Evolutionary conservation across 2,329 filamentous ascomycete genomes (phyloP).

Genomic region (Aspergillus quadrilineatus): DNA sequence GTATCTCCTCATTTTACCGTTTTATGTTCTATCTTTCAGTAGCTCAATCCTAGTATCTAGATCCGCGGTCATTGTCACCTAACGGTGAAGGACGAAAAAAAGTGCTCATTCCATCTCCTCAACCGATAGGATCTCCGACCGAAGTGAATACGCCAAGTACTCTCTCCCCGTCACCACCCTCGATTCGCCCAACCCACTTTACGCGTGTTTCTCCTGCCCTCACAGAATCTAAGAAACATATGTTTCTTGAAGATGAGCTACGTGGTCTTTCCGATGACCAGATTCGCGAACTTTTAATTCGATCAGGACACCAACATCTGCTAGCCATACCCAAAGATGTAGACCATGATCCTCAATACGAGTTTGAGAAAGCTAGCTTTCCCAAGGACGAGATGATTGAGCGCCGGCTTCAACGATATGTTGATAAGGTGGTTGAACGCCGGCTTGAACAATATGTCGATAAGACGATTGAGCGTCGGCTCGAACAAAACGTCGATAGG

Average conservation of each 20-base stretch:
- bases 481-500: conserved; percentile 14
- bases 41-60: conserved; percentile 18
- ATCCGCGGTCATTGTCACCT: conserved; percentile 13
- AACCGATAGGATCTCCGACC: conserved; percentile 17
- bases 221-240: conserved; percentile 13
- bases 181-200: conserved; percentile 20
- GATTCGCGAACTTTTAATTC: conserved; percentile 19
- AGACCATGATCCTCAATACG: conserved; percentile 13
- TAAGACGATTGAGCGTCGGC: conserved; percentile 2
- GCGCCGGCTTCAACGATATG: conserved; percentile 15
- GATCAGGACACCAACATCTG: conserved; percentile 19
- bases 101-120: conserved; percentile 17
- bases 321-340: conserved; percentile 16
- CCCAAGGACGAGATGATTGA: conserved; percentile 13
- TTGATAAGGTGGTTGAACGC: conserved; percentile 14
- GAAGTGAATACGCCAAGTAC: conserved; percentile 23
- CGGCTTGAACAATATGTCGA: conserved; percentile 15
- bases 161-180: conserved; percentile 15
- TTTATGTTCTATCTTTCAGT: conserved; percentile 14
- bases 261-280: conserved; percentile 18
- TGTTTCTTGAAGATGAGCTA: conserved; percentile 17
- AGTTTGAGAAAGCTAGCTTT: conserved; percentile 10
- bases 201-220: conserved; percentile 13
- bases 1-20: conserved; percentile 15
- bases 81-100: conserved; percentile 16